Conservation (phyloP, 1,284 basidiomycete species). For the Ustilago shanxiensis region DNA sequence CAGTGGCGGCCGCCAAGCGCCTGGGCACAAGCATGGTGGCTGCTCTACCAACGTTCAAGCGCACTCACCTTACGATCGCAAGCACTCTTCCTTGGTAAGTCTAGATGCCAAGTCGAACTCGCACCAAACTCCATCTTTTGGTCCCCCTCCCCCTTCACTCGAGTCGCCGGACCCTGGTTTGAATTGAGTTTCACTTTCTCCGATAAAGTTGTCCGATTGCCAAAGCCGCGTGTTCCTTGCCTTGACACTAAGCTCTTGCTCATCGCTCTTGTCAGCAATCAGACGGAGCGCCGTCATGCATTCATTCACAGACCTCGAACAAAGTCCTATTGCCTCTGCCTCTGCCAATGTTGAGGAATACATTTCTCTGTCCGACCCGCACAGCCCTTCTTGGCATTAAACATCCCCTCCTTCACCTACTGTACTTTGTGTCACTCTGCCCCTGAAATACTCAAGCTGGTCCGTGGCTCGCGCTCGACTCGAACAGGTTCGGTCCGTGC, state of each 20-base stretch:
- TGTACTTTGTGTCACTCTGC: conserved; percentile 14
- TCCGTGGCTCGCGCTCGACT: neutral
- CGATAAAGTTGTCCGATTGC: conserved; percentile 7
- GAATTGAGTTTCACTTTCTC: conserved; percentile 1
- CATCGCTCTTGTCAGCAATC: neutral
- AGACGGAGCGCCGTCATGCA: conserved; percentile 6
- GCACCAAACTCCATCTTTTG: conserved; percentile 15
- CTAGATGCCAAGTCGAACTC: conserved; percentile 26
- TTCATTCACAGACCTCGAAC: conserved; percentile 1
- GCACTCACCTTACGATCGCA: neutral
- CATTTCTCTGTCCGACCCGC: conserved; percentile 24
- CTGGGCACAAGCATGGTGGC: conserved; percentile 21
- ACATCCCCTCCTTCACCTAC: conserved; percentile 3
- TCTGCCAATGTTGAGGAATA: conserved; percentile 10
- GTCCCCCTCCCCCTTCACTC: neutral
- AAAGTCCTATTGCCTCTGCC: neutral
- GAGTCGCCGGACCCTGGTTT: neutral
- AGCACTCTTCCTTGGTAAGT: neutral
- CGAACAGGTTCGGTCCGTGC: no score
- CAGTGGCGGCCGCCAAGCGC: conserved; percentile 20
- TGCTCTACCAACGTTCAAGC: conserved; percentile 34
- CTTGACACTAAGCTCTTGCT: neutral
- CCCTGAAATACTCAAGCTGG: conserved; percentile 1
- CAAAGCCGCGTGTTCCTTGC: neutral
- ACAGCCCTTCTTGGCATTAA: conserved; percentile 31